Evolutionary conservation across 2,329 filamentous ascomycete species (phyloP).

Genomic region (Aspergillus sp.): DNA sequence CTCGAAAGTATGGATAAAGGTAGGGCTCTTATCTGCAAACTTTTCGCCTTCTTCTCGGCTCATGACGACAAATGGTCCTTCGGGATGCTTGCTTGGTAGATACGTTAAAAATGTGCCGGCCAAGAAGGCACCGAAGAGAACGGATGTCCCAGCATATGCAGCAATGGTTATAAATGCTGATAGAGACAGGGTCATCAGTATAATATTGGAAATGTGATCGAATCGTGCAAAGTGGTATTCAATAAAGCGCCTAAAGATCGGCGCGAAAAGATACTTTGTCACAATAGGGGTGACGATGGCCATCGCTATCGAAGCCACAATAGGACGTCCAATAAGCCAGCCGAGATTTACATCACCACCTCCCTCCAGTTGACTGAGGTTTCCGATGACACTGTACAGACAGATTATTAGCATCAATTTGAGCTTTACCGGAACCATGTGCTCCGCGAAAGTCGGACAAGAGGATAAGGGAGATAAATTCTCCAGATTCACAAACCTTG

Average conservation of each 20-base stretch:
- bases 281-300: conserved; percentile 35
- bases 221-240: conserved; percentile 35
- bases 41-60: conserved; percentile 35
- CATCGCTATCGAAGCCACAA: conserved; percentile 40
- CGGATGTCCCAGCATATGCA: conserved; percentile 38
- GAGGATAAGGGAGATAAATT: too few relatives aligned
- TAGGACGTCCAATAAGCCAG: conserved; percentile 41
- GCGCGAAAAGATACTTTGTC: conserved; percentile 42
- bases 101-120: conserved; percentile 39
- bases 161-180: conserved; percentile 35
- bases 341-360: conserved; percentile 29
- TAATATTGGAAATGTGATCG: conserved; percentile 35
- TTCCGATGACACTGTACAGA: conserved; percentile 32
- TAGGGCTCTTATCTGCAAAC: conserved; percentile 34
- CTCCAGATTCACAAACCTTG: conserved; percentile 18
- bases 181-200: conserved; percentile 37
- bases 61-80: conserved; percentile 37
- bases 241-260: conserved; percentile 34
- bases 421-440: too few relatives aligned
- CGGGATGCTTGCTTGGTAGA: conserved; percentile 37
- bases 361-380: conserved; percentile 23
- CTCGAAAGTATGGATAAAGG: conserved; percentile 42
- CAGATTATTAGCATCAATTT: background rate
- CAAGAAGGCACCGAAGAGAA: conserved; percentile 40
- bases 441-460: too few relatives aligned